Conservation (phyloP, 176 grass and related monocot genomes). For the Pontederia paniculata region DNA sequence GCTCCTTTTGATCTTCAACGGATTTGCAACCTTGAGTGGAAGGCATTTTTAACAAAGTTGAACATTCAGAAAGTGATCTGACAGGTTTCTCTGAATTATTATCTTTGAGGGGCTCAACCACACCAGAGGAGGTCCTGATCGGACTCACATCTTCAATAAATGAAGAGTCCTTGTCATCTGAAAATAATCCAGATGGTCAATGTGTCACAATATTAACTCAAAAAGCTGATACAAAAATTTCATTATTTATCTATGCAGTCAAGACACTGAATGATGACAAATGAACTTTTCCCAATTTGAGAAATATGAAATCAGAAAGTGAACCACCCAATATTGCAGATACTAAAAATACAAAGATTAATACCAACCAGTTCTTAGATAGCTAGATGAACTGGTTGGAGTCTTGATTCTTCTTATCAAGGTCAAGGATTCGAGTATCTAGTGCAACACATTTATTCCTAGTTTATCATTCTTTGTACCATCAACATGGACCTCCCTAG, state of each 20-base stretch:
- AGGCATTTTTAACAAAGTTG: slow-evolving; percentile 22
- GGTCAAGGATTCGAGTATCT: too few species aligned
- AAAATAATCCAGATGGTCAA: slow-evolving; percentile 34
- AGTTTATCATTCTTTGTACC: too few species aligned
- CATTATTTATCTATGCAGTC: slow-evolving; percentile 11
- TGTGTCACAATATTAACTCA: slow-evolving; percentile 21
- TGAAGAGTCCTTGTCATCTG: slow-evolving; percentile 45
- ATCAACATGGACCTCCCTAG: too few species aligned
- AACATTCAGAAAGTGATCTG: slow-evolving; percentile 6
- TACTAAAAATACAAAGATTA: too few species aligned
- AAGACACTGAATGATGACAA: background rate
- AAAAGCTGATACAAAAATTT: slow-evolving; percentile 17
- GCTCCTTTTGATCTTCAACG: slow-evolving; percentile 27
- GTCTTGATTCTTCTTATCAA: too few species aligned
- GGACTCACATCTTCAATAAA: slow-evolving; percentile 41
- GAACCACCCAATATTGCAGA: too few species aligned
- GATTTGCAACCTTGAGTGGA: slow-evolving; percentile 16
- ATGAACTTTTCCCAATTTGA: background rate
- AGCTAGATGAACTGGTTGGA: too few species aligned
- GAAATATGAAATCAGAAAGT: too few species aligned
- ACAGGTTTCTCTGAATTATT: slow-evolving; percentile 21
- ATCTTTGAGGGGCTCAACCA: slow-evolving; percentile 36
- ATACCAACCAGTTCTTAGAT: too few species aligned
- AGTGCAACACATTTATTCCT: too few species aligned
- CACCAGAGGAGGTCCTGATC: slow-evolving; percentile 27